These are phyloP conservation scores for Nakazawaea peltata DNA, from an alignment of 805 yeast genomes.

Conservation along the genomic window DNA sequence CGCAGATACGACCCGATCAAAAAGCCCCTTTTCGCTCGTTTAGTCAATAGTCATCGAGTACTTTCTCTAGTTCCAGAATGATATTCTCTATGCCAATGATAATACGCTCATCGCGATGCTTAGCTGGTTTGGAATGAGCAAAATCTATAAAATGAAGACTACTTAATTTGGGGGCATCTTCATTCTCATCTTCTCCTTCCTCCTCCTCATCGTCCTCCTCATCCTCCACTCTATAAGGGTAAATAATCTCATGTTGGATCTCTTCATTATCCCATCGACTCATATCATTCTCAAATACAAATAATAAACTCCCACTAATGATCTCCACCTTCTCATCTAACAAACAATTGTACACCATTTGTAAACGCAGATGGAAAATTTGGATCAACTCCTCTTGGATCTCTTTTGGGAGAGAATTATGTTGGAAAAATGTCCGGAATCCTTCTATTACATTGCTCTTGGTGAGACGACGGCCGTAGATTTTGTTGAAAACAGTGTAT, in stretches of 20 bases:
- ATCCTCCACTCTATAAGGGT: conserved; percentile 16
- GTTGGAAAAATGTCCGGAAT: conserved; percentile 35
- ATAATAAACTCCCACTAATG: conserved; percentile 64
- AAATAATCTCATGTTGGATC: conserved; percentile 29
- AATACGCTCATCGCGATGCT: conserved; percentile 54
- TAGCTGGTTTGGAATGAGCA: conserved; percentile 75
- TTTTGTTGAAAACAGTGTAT: conserved; percentile 52
- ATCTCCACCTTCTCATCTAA: conserved; percentile 55
- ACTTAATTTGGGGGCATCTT: conserved; percentile 34
- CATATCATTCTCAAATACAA: conserved; percentile 65
- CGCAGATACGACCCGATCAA: too few species aligned
- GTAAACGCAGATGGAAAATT: conserved; percentile 51
- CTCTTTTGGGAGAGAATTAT: conserved; percentile 21
- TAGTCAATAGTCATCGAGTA: too few species aligned
- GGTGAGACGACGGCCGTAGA: conserved; percentile 59
- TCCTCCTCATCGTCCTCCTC: conserved; percentile 23
- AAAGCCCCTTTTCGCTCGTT: too few species aligned
- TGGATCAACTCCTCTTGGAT: conserved; percentile 30
- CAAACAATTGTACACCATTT: conserved; percentile 57
- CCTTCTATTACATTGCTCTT: conserved; percentile 34
- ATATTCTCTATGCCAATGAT: conserved; percentile 64
- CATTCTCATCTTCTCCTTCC: conserved; percentile 23
- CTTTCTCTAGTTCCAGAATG: conserved; percentile 30
- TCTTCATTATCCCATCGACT: conserved; percentile 39
- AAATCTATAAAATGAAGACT: conserved; percentile 73